phyloP scores from a whole-genome alignment of 2,329 filamentous ascomycete species.

The Coniochaeta sp. region DNA sequence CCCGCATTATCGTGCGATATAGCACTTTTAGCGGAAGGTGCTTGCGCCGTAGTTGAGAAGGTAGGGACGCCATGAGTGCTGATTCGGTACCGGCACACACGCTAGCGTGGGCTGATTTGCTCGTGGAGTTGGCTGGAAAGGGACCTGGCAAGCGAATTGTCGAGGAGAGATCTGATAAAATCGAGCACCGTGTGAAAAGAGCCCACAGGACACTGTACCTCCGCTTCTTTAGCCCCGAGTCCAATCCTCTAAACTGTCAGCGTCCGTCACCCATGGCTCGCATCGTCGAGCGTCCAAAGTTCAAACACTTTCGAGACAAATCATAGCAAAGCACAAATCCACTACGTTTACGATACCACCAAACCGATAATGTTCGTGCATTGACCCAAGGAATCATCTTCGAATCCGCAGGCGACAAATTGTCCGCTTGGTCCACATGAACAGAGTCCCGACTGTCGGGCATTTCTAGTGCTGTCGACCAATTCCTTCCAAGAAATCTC shows the following conservation, averaged over 20 bases:
- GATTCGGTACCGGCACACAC: neutral
- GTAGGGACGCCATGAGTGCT: neutral
- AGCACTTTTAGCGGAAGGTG: neutral
- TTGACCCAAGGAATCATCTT: neutral
- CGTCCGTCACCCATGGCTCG: slow-evolving; percentile 1
- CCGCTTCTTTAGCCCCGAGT: neutral
- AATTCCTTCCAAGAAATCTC: slow-evolving; percentile 18
- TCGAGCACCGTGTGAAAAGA: neutral
- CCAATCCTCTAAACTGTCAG: no score
- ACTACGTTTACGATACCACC: neutral
- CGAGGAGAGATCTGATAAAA: neutral
- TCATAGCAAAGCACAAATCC: slow-evolving; percentile 5
- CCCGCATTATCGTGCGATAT: neutral
- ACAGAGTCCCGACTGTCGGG: neutral
- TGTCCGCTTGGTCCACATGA: neutral
- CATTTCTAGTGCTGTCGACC: neutral
- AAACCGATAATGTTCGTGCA: slow-evolving; percentile 1
- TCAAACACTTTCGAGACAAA: slow-evolving; percentile 21
- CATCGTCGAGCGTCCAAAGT: slow-evolving; percentile 12
- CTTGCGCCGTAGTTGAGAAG: neutral
- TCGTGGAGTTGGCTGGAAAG: neutral
- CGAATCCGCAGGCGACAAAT: neutral
- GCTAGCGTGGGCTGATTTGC: neutral
- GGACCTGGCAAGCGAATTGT: neutral
- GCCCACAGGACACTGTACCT: neutral